Conservation (phyloP, 805 yeast species). For the Yarrowia bubula region DNA sequence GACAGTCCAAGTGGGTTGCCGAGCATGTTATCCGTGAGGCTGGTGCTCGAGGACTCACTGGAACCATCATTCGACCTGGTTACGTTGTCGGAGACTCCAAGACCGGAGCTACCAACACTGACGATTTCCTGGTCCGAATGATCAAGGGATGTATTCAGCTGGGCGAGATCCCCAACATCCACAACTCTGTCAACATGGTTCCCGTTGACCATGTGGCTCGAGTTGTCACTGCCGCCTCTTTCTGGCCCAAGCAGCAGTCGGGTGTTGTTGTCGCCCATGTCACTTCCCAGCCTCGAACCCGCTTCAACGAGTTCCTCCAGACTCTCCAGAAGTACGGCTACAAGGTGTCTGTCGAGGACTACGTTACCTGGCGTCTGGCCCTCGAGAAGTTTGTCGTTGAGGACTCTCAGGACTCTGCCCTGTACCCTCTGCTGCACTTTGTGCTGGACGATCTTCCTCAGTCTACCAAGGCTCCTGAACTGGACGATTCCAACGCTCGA, state of each 20-base stretch:
- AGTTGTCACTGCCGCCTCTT: conserved; percentile 76
- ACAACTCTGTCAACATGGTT: conserved; percentile 89
- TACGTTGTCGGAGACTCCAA: conserved; percentile 83
- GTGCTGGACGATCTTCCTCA: conserved; percentile 90
- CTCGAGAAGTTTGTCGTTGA: conserved; percentile 77
- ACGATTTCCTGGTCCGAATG: conserved; percentile 92
- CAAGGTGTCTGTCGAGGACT: conserved; percentile 57
- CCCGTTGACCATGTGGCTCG: conserved; percentile 99
- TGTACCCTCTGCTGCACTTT: conserved; percentile 90
- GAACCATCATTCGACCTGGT: conserved; percentile 92
- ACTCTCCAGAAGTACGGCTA: conserved; percentile 72
- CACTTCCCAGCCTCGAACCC: conserved; percentile 94
- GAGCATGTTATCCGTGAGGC: conserved; percentile 86
- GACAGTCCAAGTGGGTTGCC: conserved; percentile 97
- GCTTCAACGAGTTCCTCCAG: conserved; percentile 71
- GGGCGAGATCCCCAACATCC: conserved; percentile 79
- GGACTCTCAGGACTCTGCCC: conserved; percentile 73
- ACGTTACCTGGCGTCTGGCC: conserved; percentile 72
- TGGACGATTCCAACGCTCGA: conserved; percentile 84
- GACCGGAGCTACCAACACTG: conserved; percentile 91
- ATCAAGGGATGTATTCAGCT: conserved; percentile 91
- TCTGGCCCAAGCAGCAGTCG: conserved; percentile 61
- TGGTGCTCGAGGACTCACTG: conserved; percentile 81
- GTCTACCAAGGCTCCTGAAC: conserved; percentile 90
- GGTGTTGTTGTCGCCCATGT: conserved; percentile 81